A percentile compares a stretch with the other conserved stretches of the same genome.
Conservation (phyloP, 345 rosid species). For the Syzygium jambos region DNA sequence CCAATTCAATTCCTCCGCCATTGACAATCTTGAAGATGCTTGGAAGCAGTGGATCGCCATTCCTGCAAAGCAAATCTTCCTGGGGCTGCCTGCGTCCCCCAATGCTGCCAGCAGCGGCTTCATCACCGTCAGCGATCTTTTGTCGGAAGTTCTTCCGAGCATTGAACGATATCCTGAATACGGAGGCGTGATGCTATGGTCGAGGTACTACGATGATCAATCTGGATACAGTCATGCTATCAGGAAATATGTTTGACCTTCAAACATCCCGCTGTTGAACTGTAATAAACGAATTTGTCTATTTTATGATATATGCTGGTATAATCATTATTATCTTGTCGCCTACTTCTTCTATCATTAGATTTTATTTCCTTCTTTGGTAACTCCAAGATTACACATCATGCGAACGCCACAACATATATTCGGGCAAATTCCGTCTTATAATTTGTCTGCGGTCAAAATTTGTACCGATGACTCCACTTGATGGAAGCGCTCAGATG, state of each 20-base stretch:
- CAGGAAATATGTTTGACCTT: not conserved
- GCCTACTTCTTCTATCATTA: fast-evolving
- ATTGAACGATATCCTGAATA: constrained; percentile 4
- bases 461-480: not conserved
- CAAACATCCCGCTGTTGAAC: not conserved
- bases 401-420: fast-evolving
- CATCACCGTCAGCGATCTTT: not conserved
- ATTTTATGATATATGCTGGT: not conserved
- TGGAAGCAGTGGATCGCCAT: constrained; percentile 11
- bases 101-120: constrained; percentile 8
- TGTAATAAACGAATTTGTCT: not conserved
- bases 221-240: constrained; percentile 1
- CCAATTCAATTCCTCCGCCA: not conserved
- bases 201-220: not conserved
- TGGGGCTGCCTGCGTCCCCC: constrained; percentile 12
- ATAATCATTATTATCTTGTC: not conserved
- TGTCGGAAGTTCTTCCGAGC: not conserved
- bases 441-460: fast-evolving
- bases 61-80: not conserved
- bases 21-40: not conserved
- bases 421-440: fast-evolving
- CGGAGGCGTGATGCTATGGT: constrained; percentile 17
- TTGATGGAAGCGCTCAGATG: not conserved
- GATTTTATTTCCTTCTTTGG: not conserved
- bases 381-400: not conserved